Evolutionary conservation across 805 yeast genomes (phyloP), one percentile per base, ranked within the genome.

Genomic region (Huiozyma naganishii): DNA sequence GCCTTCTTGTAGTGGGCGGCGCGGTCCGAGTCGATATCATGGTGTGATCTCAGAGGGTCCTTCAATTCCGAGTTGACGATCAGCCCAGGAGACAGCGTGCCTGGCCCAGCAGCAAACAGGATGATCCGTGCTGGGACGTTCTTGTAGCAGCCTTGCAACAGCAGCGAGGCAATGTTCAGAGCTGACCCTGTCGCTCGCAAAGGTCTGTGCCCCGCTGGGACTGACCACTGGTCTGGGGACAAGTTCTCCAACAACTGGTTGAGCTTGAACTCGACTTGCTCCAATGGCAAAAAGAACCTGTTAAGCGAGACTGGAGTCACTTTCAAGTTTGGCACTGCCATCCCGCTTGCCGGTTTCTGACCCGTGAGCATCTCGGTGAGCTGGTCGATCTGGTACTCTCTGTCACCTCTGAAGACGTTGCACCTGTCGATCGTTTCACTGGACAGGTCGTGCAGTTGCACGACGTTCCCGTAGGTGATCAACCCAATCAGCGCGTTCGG

Each of bases 21-120:
- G 41, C 74, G 66, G 55, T 90, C 97, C 52, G 88, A 80, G 63
- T 92, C 97, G 52, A 92, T 85, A 62, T 92, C 98, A 58, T 84
- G 86, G 67, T 92, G 99, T 7, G 98, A 92, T 71, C 99, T 79
- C 55, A 92, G 83, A 40, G 98, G 96, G 66, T 92, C 98, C 61
- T 85, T 84, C 62, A 92, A 74, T 63, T 88, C 92, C 27, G 82
- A 79, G 38, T 90, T 86, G 29, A 92, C 99, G 52, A 92, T 87
- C 61, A 85, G 70, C 54, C 99, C 99, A 9, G 99, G 97, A 39
- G 83, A 83, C 59, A 83, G 79, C 39, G 98, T 92, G 62, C 96
- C 81, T 40, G 96, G 95, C 49, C 98, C 99, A 43, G 90, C 94
- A 36, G 95, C 79, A 58, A 92, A 92, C 47, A 92, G 71, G 71